Evolutionary conservation across 169 alveolate genomes (phyloP), one percentile per base, ranked within the genome.

Genomic region (Cryptosporidium felis): DNA sequence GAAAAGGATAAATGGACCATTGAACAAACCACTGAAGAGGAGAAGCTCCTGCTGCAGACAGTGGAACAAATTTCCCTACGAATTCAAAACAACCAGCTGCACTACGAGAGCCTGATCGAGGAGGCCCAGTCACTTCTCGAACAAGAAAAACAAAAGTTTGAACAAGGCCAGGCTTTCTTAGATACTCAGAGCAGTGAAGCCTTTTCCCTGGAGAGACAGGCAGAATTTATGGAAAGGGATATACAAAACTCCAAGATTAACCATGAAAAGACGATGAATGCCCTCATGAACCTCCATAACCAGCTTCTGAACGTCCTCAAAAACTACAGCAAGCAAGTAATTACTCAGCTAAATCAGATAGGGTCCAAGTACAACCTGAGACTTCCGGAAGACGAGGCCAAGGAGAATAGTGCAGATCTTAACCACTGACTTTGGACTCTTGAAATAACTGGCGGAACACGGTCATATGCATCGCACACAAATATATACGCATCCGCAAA

Each of bases 1-100:
- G 82, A 74, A 34, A 74, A 74, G 58, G 82, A 74, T 53, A 74
- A 74, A 10, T 74, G 82, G 82, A 74, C 82, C n/a, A 74, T 74
- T 21, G 82, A 74, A 36, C 82, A 74, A 21, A 53, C 82, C 1
- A 74, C 82, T 21, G 82, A 74, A 12, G 82, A 74, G 42, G 82
- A 74, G 38, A 49, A 58, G 16, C 41, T 74, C 0, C 45, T 74
- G 1, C 56, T 74, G 40, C 82, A 74, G 26, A 74, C 82, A 38
- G 82, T 74, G 6, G 82, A 74, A 6, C 82, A 74, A 10, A 74
- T 74, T 12, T 74, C 82, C 6, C 67, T 74, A 2, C 32, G 82
- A 10, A 74, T 74, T 34, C 82, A 74, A 18, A 74, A 74, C n/a
- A 74, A 74, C 41, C 82, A 74, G 41, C 82, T 53, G 26, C 82